phyloP scores from a whole-genome alignment of 176 grass and related monocot species.

The Raddia distichophylla region DNA sequence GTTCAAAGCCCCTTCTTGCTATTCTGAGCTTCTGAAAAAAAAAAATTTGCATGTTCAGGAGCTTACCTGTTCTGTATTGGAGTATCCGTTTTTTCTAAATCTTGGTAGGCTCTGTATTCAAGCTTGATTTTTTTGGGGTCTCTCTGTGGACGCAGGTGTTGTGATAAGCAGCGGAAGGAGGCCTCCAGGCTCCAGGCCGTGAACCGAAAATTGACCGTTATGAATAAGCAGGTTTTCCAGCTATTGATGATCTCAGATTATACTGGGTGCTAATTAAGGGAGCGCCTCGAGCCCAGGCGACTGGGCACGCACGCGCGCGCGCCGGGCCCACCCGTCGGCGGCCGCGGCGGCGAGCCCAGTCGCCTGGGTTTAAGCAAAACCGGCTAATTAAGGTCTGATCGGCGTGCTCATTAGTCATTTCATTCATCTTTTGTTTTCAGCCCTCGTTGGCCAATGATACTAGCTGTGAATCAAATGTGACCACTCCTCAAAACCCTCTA shows the following conservation, averaged over 20 bases:
- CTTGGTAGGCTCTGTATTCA: neutral
- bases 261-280: neutral
- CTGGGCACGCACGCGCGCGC: too few relatives aligned
- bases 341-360: too few relatives aligned
- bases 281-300: too few relatives aligned
- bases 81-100: neutral
- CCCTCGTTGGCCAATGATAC: slow-evolving; percentile 70
- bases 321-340: too few relatives aligned
- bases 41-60: neutral
- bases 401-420: neutral
- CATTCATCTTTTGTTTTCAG: slow-evolving; percentile 40
- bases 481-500: slow-evolving; percentile 75
- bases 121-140: neutral
- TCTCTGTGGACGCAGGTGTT: slow-evolving; percentile 58
- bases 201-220: slow-evolving; percentile 91
- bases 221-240: slow-evolving; percentile 98
- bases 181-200: slow-evolving; percentile 89
- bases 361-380: too few relatives aligned
- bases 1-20: slow-evolving; percentile 1
- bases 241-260: slow-evolving; percentile 31
- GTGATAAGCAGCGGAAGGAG: slow-evolving; percentile 95
- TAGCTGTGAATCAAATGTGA: slow-evolving; percentile 89
- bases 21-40: slow-evolving; percentile 20
- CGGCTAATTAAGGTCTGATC: too few relatives aligned
- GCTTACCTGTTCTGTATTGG: slow-evolving; percentile 13